Evolutionary conservation across 306 rosid species (phyloP).

Genomic region (Alnus rubra): DNA sequence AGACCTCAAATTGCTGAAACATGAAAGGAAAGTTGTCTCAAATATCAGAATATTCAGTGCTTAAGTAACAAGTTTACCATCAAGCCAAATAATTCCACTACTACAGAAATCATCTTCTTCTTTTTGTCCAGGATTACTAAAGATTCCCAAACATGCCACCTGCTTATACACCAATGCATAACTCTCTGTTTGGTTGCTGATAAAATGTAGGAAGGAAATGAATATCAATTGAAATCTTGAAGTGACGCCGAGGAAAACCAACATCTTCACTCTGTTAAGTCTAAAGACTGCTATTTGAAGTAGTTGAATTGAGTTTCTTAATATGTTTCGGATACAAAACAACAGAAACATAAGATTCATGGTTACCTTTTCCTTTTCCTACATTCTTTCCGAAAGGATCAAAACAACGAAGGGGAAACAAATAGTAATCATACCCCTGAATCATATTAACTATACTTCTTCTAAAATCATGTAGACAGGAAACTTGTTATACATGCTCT

Average conservation of each 20-base stretch:
- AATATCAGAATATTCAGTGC: slow-evolving; percentile 14
- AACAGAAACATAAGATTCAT: neutral
- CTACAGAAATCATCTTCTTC: neutral
- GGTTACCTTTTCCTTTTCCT: neutral
- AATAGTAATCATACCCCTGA: neutral
- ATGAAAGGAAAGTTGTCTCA: slow-evolving; percentile 25
- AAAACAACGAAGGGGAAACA: neutral
- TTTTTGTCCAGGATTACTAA: neutral
- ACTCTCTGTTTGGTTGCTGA: neutral
- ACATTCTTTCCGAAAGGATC: neutral
- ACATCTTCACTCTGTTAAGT: neutral
- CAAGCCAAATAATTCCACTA: slow-evolving; percentile 2
- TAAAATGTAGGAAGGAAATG: neutral
- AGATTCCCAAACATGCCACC: neutral
- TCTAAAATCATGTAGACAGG: too few relatives aligned
- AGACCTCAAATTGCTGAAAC: slow-evolving; percentile 78
- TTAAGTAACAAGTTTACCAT: slow-evolving; percentile 9
- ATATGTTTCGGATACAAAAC: neutral
- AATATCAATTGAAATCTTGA: neutral
- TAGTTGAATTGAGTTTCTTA: neutral
- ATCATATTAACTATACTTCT: neutral
- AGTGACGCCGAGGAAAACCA: neutral
- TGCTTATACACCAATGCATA: neutral
- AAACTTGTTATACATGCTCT: neutral
- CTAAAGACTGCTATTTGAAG: neutral